Percentiles rank a stretch among this genome's conserved stretches.
phyloP scores from a whole-genome alignment of 2,329 filamentous ascomycete species.

The Phialophora tarda region DNA sequence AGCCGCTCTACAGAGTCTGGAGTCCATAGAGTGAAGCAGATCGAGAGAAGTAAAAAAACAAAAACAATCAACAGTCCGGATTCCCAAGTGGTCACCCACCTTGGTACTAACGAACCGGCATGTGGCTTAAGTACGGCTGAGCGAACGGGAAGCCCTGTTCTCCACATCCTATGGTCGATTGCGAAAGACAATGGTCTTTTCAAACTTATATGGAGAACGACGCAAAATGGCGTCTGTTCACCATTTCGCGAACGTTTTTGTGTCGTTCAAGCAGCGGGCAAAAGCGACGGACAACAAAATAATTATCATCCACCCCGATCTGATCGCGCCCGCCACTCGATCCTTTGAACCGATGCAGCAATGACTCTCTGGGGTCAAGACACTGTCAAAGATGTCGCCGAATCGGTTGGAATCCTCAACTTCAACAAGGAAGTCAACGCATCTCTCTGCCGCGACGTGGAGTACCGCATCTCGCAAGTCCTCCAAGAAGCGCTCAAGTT shows the following conservation, averaged over 20 bases:
- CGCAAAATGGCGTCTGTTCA: neutral
- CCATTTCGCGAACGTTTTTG: neutral
- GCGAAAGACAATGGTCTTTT: neutral
- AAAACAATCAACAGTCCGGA: conserved; percentile 18
- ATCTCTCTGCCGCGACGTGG: conserved; percentile 87
- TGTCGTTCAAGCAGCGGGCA: neutral
- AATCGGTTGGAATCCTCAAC: conserved; percentile 85
- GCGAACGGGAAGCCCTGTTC: conserved; percentile 19
- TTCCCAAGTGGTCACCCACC: conserved; percentile 18
- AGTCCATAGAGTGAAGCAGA: neutral
- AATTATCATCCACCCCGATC: neutral
- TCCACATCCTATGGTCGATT: conserved; percentile 18
- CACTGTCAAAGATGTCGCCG: conserved; percentile 92
- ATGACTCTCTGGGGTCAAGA: conserved; percentile 86
- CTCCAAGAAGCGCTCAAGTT: conserved; percentile 93
- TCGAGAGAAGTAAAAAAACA: neutral
- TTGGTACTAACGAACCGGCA: conserved; percentile 15
- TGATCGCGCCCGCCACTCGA: neutral
- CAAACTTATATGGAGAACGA: neutral
- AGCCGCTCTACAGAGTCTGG: no score
- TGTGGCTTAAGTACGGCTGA: conserved; percentile 15
- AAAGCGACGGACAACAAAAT: neutral
- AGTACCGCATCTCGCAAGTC: conserved; percentile 92
- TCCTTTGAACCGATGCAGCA: conserved; percentile 4
- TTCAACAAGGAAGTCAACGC: conserved; percentile 86